Evolutionary conservation across 2,329 filamentous ascomycete species (phyloP).

Genomic region (Pseudocercospora musae): DNA sequence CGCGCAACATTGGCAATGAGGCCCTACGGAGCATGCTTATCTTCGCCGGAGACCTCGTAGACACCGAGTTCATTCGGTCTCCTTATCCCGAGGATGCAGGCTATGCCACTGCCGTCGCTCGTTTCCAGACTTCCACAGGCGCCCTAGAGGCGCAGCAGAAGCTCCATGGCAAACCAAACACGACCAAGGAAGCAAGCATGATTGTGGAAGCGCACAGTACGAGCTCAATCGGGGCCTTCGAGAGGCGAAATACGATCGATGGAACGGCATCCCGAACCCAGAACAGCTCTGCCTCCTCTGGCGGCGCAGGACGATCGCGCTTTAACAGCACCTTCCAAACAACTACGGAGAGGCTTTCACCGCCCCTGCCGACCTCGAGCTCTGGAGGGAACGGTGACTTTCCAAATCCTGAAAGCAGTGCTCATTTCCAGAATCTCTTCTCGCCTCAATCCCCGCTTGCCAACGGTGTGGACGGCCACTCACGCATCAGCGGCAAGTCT

Average conservation of each 20-base stretch:
- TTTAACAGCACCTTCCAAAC: slow-evolving; percentile 62
- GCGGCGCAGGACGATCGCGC: slow-evolving; percentile 45
- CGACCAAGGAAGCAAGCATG: slow-evolving; percentile 58
- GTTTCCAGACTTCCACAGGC: slow-evolving; percentile 55
- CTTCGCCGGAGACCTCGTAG: slow-evolving; percentile 62
- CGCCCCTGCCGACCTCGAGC: slow-evolving; percentile 46
- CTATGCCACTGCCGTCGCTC: slow-evolving; percentile 57
- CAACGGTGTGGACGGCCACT: slow-evolving; percentile 62
- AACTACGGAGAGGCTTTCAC: slow-evolving; percentile 57
- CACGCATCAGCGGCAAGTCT: slow-evolving; percentile 63
- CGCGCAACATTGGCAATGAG: slow-evolving; percentile 56
- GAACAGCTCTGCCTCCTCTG: slow-evolving; percentile 45
- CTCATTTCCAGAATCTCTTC: slow-evolving; percentile 62
- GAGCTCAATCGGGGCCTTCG: slow-evolving; percentile 20
- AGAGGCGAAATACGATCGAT: slow-evolving; percentile 54
- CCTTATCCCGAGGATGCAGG: slow-evolving; percentile 56
- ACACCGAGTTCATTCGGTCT: slow-evolving; percentile 55
- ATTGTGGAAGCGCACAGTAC: slow-evolving; percentile 53
- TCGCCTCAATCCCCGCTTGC: slow-evolving; percentile 71
- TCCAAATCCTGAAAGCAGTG: slow-evolving; percentile 54
- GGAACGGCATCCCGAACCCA: slow-evolving; percentile 42
- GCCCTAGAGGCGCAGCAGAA: slow-evolving; percentile 59
- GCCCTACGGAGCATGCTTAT: slow-evolving; percentile 61
- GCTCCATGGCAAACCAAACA: slow-evolving; percentile 61
- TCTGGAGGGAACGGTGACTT: slow-evolving; percentile 58